These are phyloP conservation scores for Fraxinus excelsior DNA, from an alignment of 257 asterid genomes.

Conservation along the genomic window DNA sequence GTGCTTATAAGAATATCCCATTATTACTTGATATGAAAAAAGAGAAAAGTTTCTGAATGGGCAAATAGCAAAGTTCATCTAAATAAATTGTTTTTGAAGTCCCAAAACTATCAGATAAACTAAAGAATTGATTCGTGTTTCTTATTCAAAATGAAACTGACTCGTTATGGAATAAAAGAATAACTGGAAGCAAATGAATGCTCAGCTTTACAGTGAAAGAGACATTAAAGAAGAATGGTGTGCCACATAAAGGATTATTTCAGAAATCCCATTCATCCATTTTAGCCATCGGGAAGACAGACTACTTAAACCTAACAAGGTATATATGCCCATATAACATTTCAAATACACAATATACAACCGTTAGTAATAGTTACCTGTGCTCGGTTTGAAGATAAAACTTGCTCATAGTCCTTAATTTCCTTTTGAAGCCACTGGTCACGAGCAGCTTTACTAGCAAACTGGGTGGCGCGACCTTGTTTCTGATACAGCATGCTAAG, in stretches of 20 bases:
- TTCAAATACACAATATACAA: not conserved
- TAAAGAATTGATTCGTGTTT: not conserved
- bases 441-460: constrained; percentile 84
- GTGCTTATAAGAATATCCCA: not conserved
- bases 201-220: constrained; percentile 5
- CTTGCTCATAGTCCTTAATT: constrained; percentile 85
- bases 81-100: not conserved
- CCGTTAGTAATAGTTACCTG: constrained; percentile 55
- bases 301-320: constrained; percentile 4
- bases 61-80: constrained; percentile 4
- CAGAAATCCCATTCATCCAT: constrained; percentile 12
- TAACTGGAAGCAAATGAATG: constrained; percentile 3
- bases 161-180: constrained; percentile 9
- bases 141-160: not conserved
- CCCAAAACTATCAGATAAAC: not conserved
- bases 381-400: constrained; percentile 62
- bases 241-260: constrained; percentile 8
- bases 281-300: constrained; percentile 12
- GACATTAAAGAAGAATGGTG: not conserved
- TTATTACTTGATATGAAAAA: not conserved
- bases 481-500: constrained; percentile 98
- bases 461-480: constrained; percentile 99
- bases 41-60: not conserved
- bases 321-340: constrained; percentile 9
- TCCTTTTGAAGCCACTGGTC: constrained; percentile 93